These are phyloP conservation scores for Trichoderma parareesei DNA, from an alignment of 495 filamentous ascomycete genomes.

Conservation along the genomic window DNA sequence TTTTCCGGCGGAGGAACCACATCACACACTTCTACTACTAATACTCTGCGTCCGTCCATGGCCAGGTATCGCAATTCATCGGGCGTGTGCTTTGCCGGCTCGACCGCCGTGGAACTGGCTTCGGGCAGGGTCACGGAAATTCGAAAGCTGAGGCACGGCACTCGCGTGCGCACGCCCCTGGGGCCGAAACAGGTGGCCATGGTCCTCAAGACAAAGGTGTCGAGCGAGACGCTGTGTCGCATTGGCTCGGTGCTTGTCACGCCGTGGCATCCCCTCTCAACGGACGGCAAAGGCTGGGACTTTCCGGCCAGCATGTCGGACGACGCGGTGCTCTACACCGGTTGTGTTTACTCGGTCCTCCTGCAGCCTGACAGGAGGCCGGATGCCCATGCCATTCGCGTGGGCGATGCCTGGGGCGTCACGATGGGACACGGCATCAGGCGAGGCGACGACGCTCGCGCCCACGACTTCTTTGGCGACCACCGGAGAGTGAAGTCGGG, in stretches of 20 bases:
- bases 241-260: conserved; percentile 18
- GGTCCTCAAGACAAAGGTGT: conserved; percentile 29
- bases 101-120: conserved; percentile 25
- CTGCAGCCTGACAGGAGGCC: conserved; percentile 27
- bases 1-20: background rate
- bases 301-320: conserved; percentile 27
- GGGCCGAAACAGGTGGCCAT: conserved; percentile 27
- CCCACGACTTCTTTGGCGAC: conserved; percentile 35
- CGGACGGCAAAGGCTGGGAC: conserved; percentile 20
- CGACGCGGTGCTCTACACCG: conserved; percentile 25
- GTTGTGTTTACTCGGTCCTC: conserved; percentile 34
- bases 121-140: conserved; percentile 18
- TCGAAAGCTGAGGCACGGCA: conserved; percentile 22
- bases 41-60: conserved; percentile 20
- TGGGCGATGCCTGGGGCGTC: conserved; percentile 34
- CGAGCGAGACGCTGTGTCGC: conserved; percentile 17
- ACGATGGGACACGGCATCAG: conserved; percentile 34
- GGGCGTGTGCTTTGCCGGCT: conserved; percentile 32
- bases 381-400: conserved; percentile 31
- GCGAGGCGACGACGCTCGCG: conserved; percentile 25
- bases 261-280: conserved; percentile 34
- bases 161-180: conserved; percentile 29
- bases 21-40: background rate
- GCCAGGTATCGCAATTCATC: conserved; percentile 18
- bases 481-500: conserved; percentile 24